These are phyloP conservation scores for Vinca minor DNA, from an alignment of 257 asterid genomes.

Conservation along the genomic window DNA sequence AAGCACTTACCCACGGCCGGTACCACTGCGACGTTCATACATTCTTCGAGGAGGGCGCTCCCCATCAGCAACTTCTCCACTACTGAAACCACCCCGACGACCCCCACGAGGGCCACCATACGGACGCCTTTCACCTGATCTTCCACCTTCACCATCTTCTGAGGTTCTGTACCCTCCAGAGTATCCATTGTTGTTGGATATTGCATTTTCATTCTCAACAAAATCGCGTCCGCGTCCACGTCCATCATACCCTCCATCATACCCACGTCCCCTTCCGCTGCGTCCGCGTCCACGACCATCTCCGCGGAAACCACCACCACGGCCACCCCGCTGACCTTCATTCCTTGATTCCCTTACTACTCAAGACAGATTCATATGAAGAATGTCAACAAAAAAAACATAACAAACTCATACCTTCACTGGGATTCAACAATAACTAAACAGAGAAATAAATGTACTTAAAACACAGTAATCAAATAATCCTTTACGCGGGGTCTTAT, in stretches of 20 bases:
- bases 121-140: slow-evolving; percentile 23
- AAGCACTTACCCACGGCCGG: slow-evolving; percentile 36
- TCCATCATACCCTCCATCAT: too few relatives aligned
- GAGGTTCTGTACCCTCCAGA: slow-evolving; percentile 21
- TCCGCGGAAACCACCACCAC: slow-evolving; percentile 31
- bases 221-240: too few relatives aligned
- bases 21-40: slow-evolving; percentile 36
- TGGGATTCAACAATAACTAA: too few relatives aligned
- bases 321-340: slow-evolving; percentile 26
- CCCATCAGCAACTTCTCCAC: slow-evolving; percentile 25
- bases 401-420: neutral
- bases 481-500: too few relatives aligned
- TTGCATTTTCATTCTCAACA: slow-evolving; percentile 21
- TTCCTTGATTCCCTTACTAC: slow-evolving; percentile 15
- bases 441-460: too few relatives aligned
- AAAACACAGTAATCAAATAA: neutral
- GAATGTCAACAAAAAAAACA: neutral
- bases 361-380: neutral
- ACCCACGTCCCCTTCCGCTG: slow-evolving; percentile 30
- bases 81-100: slow-evolving; percentile 31
- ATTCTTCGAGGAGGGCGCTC: slow-evolving; percentile 25
- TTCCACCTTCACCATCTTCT: slow-evolving; percentile 28
- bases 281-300: slow-evolving; percentile 28
- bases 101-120: slow-evolving; percentile 27
- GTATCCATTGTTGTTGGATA: slow-evolving; percentile 21